phyloP scores from a whole-genome alignment of 2,329 filamentous ascomycete species.

The Colletotrichum sp. region DNA sequence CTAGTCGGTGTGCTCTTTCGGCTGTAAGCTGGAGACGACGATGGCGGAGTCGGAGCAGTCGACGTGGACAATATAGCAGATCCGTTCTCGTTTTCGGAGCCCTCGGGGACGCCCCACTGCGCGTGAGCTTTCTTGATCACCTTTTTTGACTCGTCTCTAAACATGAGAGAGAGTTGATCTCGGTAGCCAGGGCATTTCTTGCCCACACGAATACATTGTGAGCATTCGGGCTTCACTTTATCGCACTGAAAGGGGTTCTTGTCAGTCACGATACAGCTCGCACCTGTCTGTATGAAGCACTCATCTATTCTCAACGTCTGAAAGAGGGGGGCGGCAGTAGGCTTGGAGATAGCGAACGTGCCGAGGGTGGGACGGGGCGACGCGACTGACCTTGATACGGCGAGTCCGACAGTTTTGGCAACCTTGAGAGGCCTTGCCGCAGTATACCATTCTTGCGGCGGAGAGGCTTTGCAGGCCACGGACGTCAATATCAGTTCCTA shows the following conservation, averaged over 20 bases:
- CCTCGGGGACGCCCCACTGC: constrained; percentile 43
- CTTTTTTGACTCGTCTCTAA: constrained; percentile 69
- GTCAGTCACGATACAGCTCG: neutral
- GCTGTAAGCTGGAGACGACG: constrained; percentile 23
- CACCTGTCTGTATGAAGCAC: neutral
- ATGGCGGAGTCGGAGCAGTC: constrained; percentile 24
- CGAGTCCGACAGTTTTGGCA: constrained; percentile 59
- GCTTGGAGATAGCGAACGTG: neutral
- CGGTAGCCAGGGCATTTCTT: constrained; percentile 69
- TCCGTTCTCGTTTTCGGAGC: neutral
- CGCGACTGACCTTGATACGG: constrained; percentile 56
- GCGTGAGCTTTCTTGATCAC: constrained; percentile 64
- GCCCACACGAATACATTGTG: constrained; percentile 65
- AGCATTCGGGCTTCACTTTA: constrained; percentile 63
- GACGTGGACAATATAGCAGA: neutral
- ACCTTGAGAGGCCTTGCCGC: constrained; percentile 61
- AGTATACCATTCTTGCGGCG: constrained; percentile 54
- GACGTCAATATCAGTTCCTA: neutral
- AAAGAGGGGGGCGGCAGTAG: neutral
- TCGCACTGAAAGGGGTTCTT: constrained; percentile 56
- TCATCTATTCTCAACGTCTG: neutral
- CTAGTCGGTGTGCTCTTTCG: constrained; percentile 8
- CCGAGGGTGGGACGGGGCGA: neutral
- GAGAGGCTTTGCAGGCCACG: neutral
- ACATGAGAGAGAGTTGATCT: constrained; percentile 69